A percentile compares a stretch with the other conserved stretches of the same genome.
Evolutionary conservation across 495 filamentous ascomycete genomes (phyloP).

Genomic region (Hypoxylon lienhwacheense): DNA sequence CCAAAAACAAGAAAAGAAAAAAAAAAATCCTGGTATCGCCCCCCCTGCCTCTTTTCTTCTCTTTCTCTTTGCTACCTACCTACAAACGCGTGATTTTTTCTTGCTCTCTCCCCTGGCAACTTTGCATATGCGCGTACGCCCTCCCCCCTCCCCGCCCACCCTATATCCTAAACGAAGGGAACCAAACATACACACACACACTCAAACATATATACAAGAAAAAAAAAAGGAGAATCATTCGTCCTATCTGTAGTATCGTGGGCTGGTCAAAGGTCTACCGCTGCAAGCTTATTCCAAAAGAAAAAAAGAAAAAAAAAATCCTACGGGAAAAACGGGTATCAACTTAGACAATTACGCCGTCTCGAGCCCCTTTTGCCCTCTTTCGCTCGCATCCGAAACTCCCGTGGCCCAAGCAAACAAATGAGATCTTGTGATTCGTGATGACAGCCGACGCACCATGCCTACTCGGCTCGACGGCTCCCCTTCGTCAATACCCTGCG

Average conservation of each 20-base stretch:
- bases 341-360: constrained; percentile 29
- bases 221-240: constrained; percentile 16
- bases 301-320: too few relatives aligned
- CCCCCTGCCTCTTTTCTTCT: constrained; percentile 26
- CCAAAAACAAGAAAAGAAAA: not conserved
- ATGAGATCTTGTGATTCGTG: constrained; percentile 16
- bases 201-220: constrained; percentile 2
- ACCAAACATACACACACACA: too few relatives aligned
- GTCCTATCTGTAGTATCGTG: constrained; percentile 26
- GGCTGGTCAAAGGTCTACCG: constrained; percentile 13
- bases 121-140: constrained; percentile 27
- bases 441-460: constrained; percentile 17
- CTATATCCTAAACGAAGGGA: constrained; percentile 7
- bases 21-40: constrained; percentile 27
- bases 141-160: constrained; percentile 1
- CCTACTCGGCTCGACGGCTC: constrained; percentile 14
- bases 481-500: constrained; percentile 32
- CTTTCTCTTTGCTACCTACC: constrained; percentile 14
- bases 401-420: constrained; percentile 19
- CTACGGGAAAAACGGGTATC: constrained; percentile 28
- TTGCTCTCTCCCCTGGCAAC: constrained; percentile 9
- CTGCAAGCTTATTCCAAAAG: constrained; percentile 31
- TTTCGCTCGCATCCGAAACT: constrained; percentile 15
- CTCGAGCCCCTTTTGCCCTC: constrained; percentile 10
- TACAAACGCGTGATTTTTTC: constrained; percentile 28